These are phyloP conservation scores for Kluyveromyces lactis DNA, from an alignment of 805 yeast genomes.

Conservation along the genomic window DNA sequence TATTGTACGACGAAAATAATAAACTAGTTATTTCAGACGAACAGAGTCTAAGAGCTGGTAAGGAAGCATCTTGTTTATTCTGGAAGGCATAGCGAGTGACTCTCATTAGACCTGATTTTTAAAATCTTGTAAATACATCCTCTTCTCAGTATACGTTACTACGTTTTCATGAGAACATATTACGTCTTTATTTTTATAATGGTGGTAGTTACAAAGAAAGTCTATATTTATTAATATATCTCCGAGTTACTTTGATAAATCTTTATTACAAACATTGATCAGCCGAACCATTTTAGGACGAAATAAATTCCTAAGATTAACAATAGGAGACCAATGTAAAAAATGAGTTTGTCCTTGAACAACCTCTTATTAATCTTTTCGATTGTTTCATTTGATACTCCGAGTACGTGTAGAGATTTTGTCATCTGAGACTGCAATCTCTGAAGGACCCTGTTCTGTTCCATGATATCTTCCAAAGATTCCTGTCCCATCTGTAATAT, in stretches of 20 bases:
- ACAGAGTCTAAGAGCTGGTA: conserved; percentile 59
- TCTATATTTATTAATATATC: too few relatives aligned
- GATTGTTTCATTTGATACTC: conserved; percentile 81
- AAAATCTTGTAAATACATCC: background rate
- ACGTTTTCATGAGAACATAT: too few relatives aligned
- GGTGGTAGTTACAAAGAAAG: too few relatives aligned
- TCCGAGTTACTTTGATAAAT: too few relatives aligned
- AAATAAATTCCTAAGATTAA: conserved; percentile 59
- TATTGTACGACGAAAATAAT: conserved; percentile 31
- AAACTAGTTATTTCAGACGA: conserved; percentile 42
- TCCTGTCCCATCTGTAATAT: conserved; percentile 83
- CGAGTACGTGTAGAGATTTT: conserved; percentile 67
- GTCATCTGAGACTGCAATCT: conserved; percentile 55
- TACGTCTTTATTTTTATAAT: too few relatives aligned
- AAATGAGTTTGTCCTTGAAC: conserved; percentile 76
- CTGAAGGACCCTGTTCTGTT: conserved; percentile 67
- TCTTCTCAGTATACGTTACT: too few relatives aligned
- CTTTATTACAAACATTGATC: conserved; percentile 3
- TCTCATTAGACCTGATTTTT: conserved; percentile 2
- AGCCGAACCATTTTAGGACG: conserved; percentile 58
- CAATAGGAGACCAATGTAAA: conserved; percentile 62
- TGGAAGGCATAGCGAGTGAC: conserved; percentile 31
- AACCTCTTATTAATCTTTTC: conserved; percentile 73
- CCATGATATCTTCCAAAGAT: conserved; percentile 78
- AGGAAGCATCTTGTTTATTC: conserved; percentile 51